A percentile compares a stretch with the other conserved stretches of the same genome.
Evolutionary conservation across 768 basidiomycete genomes (phyloP).

Genomic region (Suillus occidentalis): DNA sequence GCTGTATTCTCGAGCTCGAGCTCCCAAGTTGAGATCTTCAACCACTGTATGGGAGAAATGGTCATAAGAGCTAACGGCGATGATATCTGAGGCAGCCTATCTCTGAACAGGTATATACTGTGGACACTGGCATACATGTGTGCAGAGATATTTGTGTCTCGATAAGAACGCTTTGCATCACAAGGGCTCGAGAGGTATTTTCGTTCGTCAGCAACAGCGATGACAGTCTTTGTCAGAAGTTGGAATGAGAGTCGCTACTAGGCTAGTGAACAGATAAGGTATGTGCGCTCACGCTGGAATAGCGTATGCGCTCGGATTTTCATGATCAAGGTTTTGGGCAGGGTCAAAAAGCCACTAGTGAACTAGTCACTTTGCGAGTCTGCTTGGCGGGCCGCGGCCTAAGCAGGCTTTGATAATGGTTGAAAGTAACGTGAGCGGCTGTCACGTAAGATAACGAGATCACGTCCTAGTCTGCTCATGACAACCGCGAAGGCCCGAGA

Average conservation of each 20-base stretch:
- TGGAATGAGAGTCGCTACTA: background rate
- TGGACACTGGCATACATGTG: background rate
- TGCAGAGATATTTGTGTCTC: conserved; percentile 4
- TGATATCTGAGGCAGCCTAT: background rate
- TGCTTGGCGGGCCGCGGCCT: background rate
- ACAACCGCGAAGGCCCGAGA: background rate
- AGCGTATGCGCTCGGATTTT: background rate
- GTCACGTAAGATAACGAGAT: background rate
- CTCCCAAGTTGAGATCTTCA: conserved; percentile 42
- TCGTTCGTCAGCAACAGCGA: background rate
- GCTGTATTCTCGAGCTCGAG: conserved; percentile 51
- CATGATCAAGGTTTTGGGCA: background rate
- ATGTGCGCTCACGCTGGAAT: background rate
- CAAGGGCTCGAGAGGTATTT: background rate
- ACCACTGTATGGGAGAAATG: conserved; percentile 16
- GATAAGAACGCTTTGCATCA: background rate
- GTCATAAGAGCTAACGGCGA: background rate
- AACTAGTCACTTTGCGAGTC: too few species aligned
- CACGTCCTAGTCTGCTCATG: background rate
- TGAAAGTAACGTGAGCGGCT: background rate
- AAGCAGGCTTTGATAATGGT: background rate
- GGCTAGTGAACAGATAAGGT: background rate
- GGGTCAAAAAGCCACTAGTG: background rate
- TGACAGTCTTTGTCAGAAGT: background rate
- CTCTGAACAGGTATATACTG: background rate